Conservation (phyloP, 2,329 filamentous ascomycete genomes). For the Venturia carpophila region DNA sequence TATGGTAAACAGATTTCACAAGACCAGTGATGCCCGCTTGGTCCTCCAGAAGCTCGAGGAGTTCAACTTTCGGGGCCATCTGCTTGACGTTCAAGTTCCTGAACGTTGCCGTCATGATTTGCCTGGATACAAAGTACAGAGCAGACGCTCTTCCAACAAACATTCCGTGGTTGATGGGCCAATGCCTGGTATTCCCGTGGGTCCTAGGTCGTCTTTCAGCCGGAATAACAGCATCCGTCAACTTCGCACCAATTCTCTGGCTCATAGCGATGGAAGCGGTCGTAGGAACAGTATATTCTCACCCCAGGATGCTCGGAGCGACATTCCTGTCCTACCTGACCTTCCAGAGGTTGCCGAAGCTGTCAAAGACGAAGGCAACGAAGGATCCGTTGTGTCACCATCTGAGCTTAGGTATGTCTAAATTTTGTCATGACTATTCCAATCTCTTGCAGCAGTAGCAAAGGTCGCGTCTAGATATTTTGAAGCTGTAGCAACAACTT, state of each 20-base stretch:
- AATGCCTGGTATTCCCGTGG: neutral
- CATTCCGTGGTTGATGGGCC: neutral
- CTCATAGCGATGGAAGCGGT: conserved; percentile 2
- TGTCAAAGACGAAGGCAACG: neutral
- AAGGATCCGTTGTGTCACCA: neutral
- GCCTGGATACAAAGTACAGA: neutral
- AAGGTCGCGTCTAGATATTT: neutral
- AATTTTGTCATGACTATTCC: neutral
- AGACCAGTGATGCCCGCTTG: conserved; percentile 9
- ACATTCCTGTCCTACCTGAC: conserved; percentile 10
- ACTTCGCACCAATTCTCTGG: neutral
- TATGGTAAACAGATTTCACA: neutral
- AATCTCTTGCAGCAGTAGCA: neutral
- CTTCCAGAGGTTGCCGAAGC: neutral
- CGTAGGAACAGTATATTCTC: conserved; percentile 16
- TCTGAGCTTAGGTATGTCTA: neutral
- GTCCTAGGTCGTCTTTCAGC: conserved; percentile 5
- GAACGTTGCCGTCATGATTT: conserved; percentile 12
- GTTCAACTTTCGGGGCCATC: neutral
- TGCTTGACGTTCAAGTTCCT: conserved; percentile 13
- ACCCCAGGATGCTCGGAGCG: conserved; percentile 15
- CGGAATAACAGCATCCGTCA: conserved; percentile 4
- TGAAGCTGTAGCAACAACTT: too few species aligned
- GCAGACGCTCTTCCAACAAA: conserved; percentile 1
- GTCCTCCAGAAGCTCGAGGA: conserved; percentile 5